Evolutionary conservation across 108 stramenopile genomes (phyloP), one percentile per base, ranked within the genome.

Genomic region (Cylindrotheca fusiformis): DNA sequence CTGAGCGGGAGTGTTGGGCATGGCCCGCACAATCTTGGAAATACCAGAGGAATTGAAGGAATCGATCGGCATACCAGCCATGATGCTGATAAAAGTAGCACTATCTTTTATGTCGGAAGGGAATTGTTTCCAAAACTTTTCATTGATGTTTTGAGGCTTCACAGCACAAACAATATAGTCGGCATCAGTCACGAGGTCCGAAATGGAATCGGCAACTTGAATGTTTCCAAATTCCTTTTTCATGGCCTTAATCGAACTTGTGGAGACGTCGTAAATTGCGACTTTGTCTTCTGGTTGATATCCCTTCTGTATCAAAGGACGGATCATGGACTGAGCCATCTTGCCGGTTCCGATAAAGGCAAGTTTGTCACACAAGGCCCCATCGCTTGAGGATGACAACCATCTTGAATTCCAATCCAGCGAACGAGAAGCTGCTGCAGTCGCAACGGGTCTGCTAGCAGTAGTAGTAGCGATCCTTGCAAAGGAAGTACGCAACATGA

Each of bases 1-100:
- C 53, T 67, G 78, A 12, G 92, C 90, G 14, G 97, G 97, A 12
- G 97, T 97, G 55, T 97, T 97, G 27, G 97, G 97, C 97, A 97
- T 97, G 65, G 78, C 74, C 36, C 96, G 84, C 22, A 91, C 92
- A 63, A 97, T 69, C 29, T 87, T 84, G 24, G 72, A 21, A 28
- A 85, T 54, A 52, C 68, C 60, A 59, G 70, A 22, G 48, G 83
- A 51, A 20, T 47, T n/a, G 67, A 75, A 63, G 63, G 47, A 59
- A 2, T 41, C 32, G 50, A 89, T 80, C 12, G 82, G 82, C 26
- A 41, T 67, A 8, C 86, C 86, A 2, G 86, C 86, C 44, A 80
- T 55, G 33, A 87, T 75, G 45, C 76, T 78, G 79, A 87, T 29
- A n/a, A 87, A 55, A 12, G 76, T 84, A 20, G 81, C 81, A 49